Evolutionary conservation across 768 basidiomycete genomes (phyloP).

Genomic region (Pleurotus tuber-regium): DNA sequence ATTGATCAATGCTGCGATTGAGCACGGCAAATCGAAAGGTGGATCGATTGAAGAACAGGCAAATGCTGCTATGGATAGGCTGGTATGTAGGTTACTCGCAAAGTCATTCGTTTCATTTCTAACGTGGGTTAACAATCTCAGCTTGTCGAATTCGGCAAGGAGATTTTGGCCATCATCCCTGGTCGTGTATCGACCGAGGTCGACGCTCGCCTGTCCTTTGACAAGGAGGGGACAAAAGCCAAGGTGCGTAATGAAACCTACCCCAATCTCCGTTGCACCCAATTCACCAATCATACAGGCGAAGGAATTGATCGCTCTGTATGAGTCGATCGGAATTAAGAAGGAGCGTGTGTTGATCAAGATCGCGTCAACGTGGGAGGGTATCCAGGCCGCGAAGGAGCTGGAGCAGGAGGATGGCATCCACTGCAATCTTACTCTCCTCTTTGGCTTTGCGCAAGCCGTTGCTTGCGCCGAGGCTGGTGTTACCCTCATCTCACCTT

Average conservation of each 20-base stretch:
- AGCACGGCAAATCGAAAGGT: conserved; percentile 78
- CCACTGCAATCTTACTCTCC: conserved; percentile 98
- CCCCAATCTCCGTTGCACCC: conserved; percentile 7
- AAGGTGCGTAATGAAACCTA: conserved; percentile 48
- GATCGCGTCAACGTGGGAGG: conserved; percentile 99
- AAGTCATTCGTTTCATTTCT: neutral
- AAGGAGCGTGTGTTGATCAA: conserved; percentile 98
- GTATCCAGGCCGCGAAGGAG: conserved; percentile 97
- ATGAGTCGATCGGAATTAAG: conserved; percentile 89
- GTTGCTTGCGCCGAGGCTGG: conserved; percentile 98
- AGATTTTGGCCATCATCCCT: conserved; percentile 92
- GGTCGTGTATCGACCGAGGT: conserved; percentile 99
- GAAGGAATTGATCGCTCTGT: conserved; percentile 87
- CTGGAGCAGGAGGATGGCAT: conserved; percentile 91
- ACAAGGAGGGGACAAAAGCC: conserved; percentile 88
- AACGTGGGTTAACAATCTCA: conserved; percentile 26
- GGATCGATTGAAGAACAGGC: conserved; percentile 72
- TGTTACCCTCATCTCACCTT: conserved; percentile 98
- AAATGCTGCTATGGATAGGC: conserved; percentile 81
- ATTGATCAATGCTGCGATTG: conserved; percentile 74
- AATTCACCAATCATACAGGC: conserved; percentile 41
- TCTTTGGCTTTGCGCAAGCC: conserved; percentile 98
- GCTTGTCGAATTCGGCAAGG: conserved; percentile 98
- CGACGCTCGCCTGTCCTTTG: conserved; percentile 95
- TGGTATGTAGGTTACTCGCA: conserved; percentile 51